Evolutionary conservation across 768 basidiomycete species (phyloP).

Genomic region (Pleurotus platypus): DNA sequence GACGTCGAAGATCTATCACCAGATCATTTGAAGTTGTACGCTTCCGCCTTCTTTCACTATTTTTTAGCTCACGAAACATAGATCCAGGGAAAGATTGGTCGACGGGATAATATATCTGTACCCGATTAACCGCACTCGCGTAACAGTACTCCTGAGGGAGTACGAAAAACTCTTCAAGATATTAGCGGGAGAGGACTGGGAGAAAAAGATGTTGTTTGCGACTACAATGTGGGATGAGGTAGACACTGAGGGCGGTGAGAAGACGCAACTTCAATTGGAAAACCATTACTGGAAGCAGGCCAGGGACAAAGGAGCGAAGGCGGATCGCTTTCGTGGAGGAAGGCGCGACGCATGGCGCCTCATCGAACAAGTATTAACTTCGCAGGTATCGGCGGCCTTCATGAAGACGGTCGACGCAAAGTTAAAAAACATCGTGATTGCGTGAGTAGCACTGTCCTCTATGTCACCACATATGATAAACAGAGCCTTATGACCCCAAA

Average conservation of each 20-base stretch:
- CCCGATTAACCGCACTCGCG: conserved; percentile 17
- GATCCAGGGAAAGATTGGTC: conserved; percentile 10
- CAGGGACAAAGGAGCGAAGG: conserved; percentile 34
- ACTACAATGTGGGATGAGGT: conserved; percentile 42
- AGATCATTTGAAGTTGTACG: background rate
- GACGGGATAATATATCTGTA: conserved; percentile 25
- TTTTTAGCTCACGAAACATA: background rate
- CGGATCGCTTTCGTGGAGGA: conserved; percentile 25
- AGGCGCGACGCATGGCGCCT: too few species aligned
- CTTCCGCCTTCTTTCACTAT: too few species aligned
- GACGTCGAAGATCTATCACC: conserved; percentile 14
- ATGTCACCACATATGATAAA: too few species aligned
- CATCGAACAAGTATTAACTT: too few species aligned
- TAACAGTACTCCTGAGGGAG: conserved; percentile 22
- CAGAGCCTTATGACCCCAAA: too few species aligned
- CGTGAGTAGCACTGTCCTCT: too few species aligned
- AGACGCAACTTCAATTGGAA: conserved; percentile 36
- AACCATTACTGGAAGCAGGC: conserved; percentile 41
- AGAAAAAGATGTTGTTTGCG: conserved; percentile 25
- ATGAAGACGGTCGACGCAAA: too few species aligned
- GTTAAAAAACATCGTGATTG: too few species aligned
- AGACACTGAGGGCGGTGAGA: conserved; percentile 26
- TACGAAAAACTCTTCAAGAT: conserved; percentile 28
- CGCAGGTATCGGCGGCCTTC: too few species aligned
- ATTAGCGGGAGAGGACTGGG: conserved; percentile 27